Conservation (phyloP, 2,329 filamentous ascomycete genomes). For the Calonectria hongkongensis region DNA sequence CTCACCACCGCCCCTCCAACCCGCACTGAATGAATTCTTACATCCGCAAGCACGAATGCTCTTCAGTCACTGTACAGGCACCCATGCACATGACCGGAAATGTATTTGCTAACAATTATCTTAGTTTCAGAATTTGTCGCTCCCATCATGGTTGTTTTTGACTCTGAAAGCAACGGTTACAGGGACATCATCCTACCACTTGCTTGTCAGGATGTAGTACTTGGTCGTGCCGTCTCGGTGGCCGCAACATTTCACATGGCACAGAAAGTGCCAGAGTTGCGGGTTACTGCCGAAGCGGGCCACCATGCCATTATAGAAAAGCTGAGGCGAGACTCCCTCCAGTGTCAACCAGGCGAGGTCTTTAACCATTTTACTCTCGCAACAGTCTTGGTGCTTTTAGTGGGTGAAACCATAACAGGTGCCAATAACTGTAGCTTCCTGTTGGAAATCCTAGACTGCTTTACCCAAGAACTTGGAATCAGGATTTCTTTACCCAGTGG, state of each 20-base stretch:
- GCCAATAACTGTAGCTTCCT: constrained; percentile 61
- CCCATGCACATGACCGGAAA: rapidly evolving
- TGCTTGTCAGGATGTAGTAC: constrained; percentile 60
- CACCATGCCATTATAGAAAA: constrained; percentile 60
- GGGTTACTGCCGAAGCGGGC: constrained; percentile 57
- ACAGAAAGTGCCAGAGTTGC: constrained; percentile 56
- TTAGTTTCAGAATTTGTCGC: constrained; percentile 61
- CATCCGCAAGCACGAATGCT: constrained; percentile 58
- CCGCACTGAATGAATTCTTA: constrained; percentile 52
- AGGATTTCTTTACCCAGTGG: constrained; percentile 43
- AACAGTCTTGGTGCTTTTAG: constrained; percentile 61
- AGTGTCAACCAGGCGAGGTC: constrained; percentile 53
- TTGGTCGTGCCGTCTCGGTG: constrained; percentile 61
- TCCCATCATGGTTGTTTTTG: constrained; percentile 63
- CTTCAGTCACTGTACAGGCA: constrained; percentile 59
- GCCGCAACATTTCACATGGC: constrained; percentile 63
- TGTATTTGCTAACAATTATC: background rate
- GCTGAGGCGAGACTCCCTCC: constrained; percentile 58
- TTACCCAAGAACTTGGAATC: constrained; percentile 50
- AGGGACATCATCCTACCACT: constrained; percentile 62
- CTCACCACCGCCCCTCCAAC: constrained; percentile 38
- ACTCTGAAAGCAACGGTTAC: constrained; percentile 61
- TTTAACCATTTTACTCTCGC: constrained; percentile 62
- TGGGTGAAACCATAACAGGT: constrained; percentile 64
- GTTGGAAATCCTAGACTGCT: constrained; percentile 59